Conservation (phyloP, 2,329 filamentous ascomycete species). For the Venturia aucupariae region DNA sequence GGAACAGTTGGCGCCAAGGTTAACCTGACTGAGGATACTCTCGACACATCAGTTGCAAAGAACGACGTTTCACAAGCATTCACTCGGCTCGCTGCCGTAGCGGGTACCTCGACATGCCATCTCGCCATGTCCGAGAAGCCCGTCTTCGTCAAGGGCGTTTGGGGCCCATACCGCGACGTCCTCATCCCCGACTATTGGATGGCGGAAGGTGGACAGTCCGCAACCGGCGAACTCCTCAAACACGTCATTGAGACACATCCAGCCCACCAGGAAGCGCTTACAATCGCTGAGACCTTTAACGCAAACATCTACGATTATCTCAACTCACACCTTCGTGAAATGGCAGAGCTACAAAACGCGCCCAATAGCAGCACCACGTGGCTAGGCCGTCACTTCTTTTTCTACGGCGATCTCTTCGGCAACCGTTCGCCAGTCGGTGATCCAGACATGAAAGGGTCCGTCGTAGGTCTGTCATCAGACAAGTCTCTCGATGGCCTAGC, state of each 20-base stretch:
- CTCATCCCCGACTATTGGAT: slow-evolving; percentile 90
- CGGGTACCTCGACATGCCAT: slow-evolving; percentile 95
- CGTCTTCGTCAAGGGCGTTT: slow-evolving; percentile 90
- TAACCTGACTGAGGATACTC: slow-evolving; percentile 57
- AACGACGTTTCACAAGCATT: slow-evolving; percentile 92
- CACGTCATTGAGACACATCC: slow-evolving; percentile 94
- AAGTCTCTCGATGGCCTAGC: slow-evolving; percentile 80
- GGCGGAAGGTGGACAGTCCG: slow-evolving; percentile 93
- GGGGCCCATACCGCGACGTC: slow-evolving; percentile 94
- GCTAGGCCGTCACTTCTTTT: slow-evolving; percentile 89
- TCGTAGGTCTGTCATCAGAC: slow-evolving; percentile 80
- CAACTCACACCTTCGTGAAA: slow-evolving; percentile 72
- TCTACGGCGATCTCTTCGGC: slow-evolving; percentile 96
- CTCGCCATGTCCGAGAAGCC: slow-evolving; percentile 89
- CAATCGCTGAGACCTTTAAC: slow-evolving; percentile 70
- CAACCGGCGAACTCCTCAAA: slow-evolving; percentile 87
- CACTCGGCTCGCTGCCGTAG: slow-evolving; percentile 83
- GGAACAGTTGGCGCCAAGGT: slow-evolving; percentile 98
- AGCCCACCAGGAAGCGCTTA: slow-evolving; percentile 70
- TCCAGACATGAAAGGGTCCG: slow-evolving; percentile 80
- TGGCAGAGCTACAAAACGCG: slow-evolving; percentile 59
- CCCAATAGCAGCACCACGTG: slow-evolving; percentile 76
- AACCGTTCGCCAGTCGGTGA: slow-evolving; percentile 93
- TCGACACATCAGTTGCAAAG: slow-evolving; percentile 58
- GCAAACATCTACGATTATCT: slow-evolving; percentile 93